phyloP scores from a whole-genome alignment of 1,284 basidiomycete species.

The Malassezia sp. region DNA sequence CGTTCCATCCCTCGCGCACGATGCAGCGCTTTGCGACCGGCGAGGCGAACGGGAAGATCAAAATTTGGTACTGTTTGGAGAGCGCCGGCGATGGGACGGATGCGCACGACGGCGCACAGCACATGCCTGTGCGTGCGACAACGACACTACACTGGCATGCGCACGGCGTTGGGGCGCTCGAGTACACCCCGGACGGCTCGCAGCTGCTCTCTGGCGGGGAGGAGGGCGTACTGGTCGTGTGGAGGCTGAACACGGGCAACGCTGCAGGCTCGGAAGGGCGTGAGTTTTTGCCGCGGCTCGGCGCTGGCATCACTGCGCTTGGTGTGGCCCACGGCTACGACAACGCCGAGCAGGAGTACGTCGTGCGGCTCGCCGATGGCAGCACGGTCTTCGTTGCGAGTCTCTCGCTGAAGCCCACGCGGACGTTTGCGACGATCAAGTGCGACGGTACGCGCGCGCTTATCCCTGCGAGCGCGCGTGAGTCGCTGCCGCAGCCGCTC shows the following conservation, averaged over 20 bases:
- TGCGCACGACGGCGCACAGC: background rate
- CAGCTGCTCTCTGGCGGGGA: slow-evolving; percentile 90
- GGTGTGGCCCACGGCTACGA: slow-evolving; percentile 54
- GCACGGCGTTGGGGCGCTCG: slow-evolving; percentile 76
- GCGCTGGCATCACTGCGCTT: slow-evolving; percentile 60
- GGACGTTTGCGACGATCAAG: slow-evolving; percentile 67
- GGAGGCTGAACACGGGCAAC: slow-evolving; percentile 55
- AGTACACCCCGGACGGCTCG: slow-evolving; percentile 80
- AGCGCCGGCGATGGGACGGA: slow-evolving; percentile 17
- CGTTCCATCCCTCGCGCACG: slow-evolving; percentile 76
- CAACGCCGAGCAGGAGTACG: slow-evolving; percentile 65
- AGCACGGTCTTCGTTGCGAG: slow-evolving; percentile 68
- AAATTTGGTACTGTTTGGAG: slow-evolving; percentile 77
- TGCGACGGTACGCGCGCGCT: slow-evolving; percentile 46
- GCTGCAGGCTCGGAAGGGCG: slow-evolving; percentile 21
- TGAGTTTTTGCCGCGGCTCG: slow-evolving; percentile 75
- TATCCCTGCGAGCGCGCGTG: background rate
- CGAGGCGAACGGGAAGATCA: slow-evolving; percentile 70
- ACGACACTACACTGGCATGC: slow-evolving; percentile 92
- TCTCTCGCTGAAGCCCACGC: slow-evolving; percentile 60
- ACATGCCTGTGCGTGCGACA: slow-evolving; percentile 50
- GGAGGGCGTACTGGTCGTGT: slow-evolving; percentile 87
- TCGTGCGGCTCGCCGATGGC: slow-evolving; percentile 71
- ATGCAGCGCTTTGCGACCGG: slow-evolving; percentile 75
- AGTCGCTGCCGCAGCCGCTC: slow-evolving; percentile 20